Conservation (phyloP, 495 filamentous ascomycete genomes). For the Xylaria palmicola region DNA sequence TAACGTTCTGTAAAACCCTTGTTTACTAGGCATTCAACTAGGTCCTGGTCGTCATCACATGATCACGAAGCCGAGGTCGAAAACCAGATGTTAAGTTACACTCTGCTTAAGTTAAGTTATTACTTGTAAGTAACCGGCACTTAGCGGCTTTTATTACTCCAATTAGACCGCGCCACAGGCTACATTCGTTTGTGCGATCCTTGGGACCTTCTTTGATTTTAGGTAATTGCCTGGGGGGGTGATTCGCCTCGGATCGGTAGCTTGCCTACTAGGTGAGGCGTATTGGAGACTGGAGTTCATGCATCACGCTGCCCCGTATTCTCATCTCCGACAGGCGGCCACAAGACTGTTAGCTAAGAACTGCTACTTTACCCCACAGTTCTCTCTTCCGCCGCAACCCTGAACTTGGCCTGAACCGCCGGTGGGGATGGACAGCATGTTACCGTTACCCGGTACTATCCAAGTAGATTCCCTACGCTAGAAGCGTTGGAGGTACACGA, state of each 20-base stretch:
- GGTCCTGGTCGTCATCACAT: background rate
- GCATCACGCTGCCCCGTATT: background rate
- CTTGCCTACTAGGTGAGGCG: too few species aligned
- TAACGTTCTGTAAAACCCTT: background rate
- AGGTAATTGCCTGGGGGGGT: background rate
- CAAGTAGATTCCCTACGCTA: too few species aligned
- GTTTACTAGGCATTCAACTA: background rate
- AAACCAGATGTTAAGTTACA: too few species aligned
- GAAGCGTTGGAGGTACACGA: background rate
- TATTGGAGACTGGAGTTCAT: background rate
- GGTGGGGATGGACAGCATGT: background rate
- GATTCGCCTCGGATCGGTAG: background rate
- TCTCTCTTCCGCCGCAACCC: background rate
- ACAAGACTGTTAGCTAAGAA: background rate
- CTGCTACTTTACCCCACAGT: constrained; percentile 4
- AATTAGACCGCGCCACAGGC: background rate
- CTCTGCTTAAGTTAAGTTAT: too few species aligned
- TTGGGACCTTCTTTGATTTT: background rate
- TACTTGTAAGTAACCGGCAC: background rate
- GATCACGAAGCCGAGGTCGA: background rate
- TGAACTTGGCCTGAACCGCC: background rate
- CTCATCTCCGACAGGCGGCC: constrained; percentile 6
- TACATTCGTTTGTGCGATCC: background rate
- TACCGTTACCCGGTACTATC: too few species aligned
- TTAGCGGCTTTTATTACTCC: background rate